These are phyloP conservation scores for Yueomyces sinensis DNA, from an alignment of 805 yeast species.

Conservation along the genomic window DNA sequence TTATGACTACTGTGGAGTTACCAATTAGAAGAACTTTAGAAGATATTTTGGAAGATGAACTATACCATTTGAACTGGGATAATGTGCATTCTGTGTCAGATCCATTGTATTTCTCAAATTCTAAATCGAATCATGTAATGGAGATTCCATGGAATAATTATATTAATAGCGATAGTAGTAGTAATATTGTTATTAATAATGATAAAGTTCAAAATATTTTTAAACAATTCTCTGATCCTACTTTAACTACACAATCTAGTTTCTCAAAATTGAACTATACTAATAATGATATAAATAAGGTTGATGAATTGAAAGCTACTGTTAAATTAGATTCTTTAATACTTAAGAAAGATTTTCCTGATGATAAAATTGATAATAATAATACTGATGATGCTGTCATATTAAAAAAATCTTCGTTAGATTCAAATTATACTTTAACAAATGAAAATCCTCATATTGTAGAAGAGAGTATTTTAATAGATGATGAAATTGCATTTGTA, in stretches of 20 bases:
- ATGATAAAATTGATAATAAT: no score
- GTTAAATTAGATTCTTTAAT: no score
- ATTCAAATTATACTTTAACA: no score
- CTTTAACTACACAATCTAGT: constrained; percentile 15
- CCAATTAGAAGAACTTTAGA: constrained; percentile 19
- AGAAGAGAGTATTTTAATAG: no score
- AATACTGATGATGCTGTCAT: no score
- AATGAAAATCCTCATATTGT: no score
- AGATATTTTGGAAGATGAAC: constrained; percentile 23
- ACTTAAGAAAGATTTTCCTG: no score
- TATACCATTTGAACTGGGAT: constrained; percentile 10
- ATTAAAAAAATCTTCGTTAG: no score
- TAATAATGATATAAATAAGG: no score
- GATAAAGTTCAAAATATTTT: constrained; percentile 6
- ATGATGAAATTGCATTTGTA: no score
- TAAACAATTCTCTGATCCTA: constrained; percentile 24
- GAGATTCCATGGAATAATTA: neutral
- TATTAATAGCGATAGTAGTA: neutral
- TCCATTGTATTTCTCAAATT: neutral
- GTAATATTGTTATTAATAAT: neutral
- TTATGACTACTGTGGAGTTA: constrained; percentile 12
- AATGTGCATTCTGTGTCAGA: neutral
- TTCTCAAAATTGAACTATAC: no score
- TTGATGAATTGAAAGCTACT: no score
- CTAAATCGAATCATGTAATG: neutral